Base-by-base conservation (phyloP, 306 rosid genomes). In the Lathyrus sativus region DNA sequence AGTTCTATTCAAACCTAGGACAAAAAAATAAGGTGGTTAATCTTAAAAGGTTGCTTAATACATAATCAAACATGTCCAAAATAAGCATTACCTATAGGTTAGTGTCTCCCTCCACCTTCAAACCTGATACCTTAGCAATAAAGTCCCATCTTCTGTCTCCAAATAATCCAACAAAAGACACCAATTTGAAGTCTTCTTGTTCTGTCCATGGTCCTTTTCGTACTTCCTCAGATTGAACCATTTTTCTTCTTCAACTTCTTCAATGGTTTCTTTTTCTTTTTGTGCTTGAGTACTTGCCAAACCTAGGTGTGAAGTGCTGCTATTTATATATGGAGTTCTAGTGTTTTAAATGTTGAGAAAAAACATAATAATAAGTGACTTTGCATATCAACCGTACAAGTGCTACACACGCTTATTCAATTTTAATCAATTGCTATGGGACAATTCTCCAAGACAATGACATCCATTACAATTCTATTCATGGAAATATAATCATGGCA, bases 101-200 rank as follows among this genome's bases (percentile, higher is more conserved):
- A 79, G 7, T 84, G 78, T 87, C 97, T 81, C 99, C 99, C 99
- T 13, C 99, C 99, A 88, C 99, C 99, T 84, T 88, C 99, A 95
- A 95, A 95, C 99, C 99, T 95, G 99, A 95, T 48, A 95, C 97
- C 78, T 87, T 85, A 9, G 99, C 96, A 41, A 91, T 83, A 80
- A 83, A 87, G 70, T 95, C 99, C 99, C 99, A 95, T 73, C 90
- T 88, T 39, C 99, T 87, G 80, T 88, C 99, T 54, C 99, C 99
- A 57, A 90, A 88, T 68, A 95, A 55, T 28, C 95, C 85, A 44
- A 95, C 99, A 80, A 82, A 88, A 73, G 85, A 78, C 18, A 82
- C 83, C 78, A 95, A 62, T 67, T 95, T 88, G 67, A 88, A 48
- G 79, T 95, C 99, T 54, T 95, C 99, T n/a, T 85, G 87, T 71